Base-by-base conservation (phyloP, 371 early-diverging fungal species). In the Mucor piriformis region DNA sequence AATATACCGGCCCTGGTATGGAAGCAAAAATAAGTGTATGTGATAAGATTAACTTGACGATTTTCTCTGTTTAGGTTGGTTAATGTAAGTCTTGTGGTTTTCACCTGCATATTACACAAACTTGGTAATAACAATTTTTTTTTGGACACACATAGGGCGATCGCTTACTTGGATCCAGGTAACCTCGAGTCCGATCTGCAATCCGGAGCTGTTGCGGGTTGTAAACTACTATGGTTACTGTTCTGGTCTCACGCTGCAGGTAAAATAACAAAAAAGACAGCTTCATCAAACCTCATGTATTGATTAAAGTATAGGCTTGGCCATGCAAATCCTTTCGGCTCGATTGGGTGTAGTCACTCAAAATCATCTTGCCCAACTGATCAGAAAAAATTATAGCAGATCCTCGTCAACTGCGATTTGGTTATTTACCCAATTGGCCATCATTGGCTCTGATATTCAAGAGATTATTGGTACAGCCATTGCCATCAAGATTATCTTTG, bases 401-500 rank as follows among this genome's bases (percentile, higher is more conserved):
- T 71, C 70, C 0, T 60, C 81, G 23, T 67, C 80, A 2, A 57
- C 63, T 1, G 57, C 77, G 27, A 69, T 90, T 8, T 91, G 86
- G 82, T 16, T 82, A 21, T 81, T 90, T 57, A 83, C 82, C 10
- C 90, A 91, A 59, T 57, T 82, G 23, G 91, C 90, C n/a, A 91
- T 91, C 49, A 86, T 91, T 15, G 89, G 87, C 0, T 81, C 86
- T 0, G 91, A 91, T 67, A 84, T 91, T 32, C 86, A 85, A 56
- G 91, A 91, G 64, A 88, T 91, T 24, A 81, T 91, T 16, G 91
- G 91, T 6, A 88, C 88, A 3, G 90, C 91, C 2, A 89, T 89
- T 42, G 90, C 89, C 4, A 57, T 91, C 15, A 80, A 86, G 23
- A 84, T 91, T 7, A 63, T 91, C 13, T 83, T 89, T 32, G 53